Evolutionary conservation across 2,329 filamentous ascomycete species (phyloP), one percentile per base, ranked within the genome.

Genomic region (Fusarium sp.): DNA sequence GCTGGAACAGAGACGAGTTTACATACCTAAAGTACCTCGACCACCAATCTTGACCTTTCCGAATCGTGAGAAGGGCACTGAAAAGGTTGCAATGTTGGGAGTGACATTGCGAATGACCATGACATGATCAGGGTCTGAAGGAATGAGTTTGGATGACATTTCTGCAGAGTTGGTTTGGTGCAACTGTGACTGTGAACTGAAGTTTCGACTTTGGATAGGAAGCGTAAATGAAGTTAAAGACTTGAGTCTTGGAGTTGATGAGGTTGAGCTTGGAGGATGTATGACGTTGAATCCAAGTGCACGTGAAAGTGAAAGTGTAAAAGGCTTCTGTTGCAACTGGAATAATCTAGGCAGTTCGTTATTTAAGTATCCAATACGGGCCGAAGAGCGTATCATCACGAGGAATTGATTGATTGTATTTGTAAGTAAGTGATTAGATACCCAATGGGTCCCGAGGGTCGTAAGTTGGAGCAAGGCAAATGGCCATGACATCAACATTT

Each of bases 71-170:
- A 99, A 99, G 10, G 96, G 96, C 4, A 94, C 87, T 12, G 92
- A 95, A 74, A 94, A 86, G 15, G 92, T 97, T 44, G 89, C 89
- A 68, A 97, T 87, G 72, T 91, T 90, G 16, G 93, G 92, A 3
- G 92, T 93, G 74, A 98, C 83, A 74, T 94, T 88, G 70, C 95
- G 92, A 76, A 97, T 95, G 66, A 97, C 93, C 91, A 97, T 97
- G 70, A 96, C 90, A 76, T 93, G 89, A 20, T 90, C 87, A 15
- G 95, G 94, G 75, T 95, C 90, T 18, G 82, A 75, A 7, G 91
- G 91, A 60, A 92, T 86, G 59, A 93, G 87, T 75, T 89, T 87
- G 10, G 85, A 83, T 59, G 88, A 88, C 88, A 91, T 91, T 71
- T 56, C 77, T 73, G 72, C 20, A 32, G 55, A 55, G 15, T 25